Evolutionary conservation across 1,139 yeast genomes (phyloP).

Genomic region (Candida sanyaensis): DNA sequence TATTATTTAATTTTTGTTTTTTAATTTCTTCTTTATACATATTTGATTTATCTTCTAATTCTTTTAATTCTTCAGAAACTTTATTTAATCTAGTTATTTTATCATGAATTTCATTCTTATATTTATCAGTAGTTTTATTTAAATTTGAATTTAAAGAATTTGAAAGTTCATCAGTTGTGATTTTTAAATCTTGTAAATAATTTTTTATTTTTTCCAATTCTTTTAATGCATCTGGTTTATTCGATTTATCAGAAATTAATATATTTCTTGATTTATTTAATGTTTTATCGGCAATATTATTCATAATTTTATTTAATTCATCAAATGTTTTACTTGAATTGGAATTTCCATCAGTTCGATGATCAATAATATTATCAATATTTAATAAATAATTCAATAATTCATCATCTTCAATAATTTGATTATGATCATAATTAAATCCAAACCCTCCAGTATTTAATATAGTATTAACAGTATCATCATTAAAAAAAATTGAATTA

Average conservation of each 20-base stretch:
- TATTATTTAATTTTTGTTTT: conserved; percentile 28
- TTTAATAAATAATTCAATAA: conserved; percentile 33
- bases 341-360: conserved; percentile 9
- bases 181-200: conserved; percentile 13
- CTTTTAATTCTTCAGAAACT: conserved; percentile 26
- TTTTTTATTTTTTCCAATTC: conserved; percentile 11
- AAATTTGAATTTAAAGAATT: conserved; percentile 13
- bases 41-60: conserved; percentile 30
- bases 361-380: conserved; percentile 32
- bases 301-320: conserved; percentile 12
- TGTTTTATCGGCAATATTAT: conserved; percentile 11
- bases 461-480: conserved; percentile 18
- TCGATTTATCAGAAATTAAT: conserved; percentile 3
- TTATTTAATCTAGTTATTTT: conserved; percentile 32
- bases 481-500: conserved; percentile 7
- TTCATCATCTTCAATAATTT: conserved; percentile 25
- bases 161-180: conserved; percentile 12
- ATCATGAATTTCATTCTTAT: conserved; percentile 28
- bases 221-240: conserved; percentile 8
- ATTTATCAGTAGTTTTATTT: conserved; percentile 20
- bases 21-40: conserved; percentile 25
- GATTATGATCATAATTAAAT: conserved; percentile 17
- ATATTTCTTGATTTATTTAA: conserved; percentile 6
- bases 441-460: conserved; percentile 27
- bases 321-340: conserved; percentile 5